Evolutionary conservation across 768 basidiomycete genomes (phyloP), one percentile per base, ranked within the genome.

Genomic region (Piloderma croceum): DNA sequence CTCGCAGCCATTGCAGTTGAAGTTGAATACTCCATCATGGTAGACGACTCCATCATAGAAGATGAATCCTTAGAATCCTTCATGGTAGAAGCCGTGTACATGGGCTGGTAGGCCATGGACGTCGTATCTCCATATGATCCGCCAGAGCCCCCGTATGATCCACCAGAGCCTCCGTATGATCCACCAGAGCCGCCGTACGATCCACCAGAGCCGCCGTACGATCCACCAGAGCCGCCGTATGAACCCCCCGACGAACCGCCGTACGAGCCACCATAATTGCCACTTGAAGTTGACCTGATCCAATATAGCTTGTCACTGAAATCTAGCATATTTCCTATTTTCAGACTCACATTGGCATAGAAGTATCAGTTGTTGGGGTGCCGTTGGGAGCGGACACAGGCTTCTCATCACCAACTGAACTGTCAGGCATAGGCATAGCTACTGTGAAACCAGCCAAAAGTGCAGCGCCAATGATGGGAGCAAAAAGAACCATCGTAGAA

Each of bases 401-500:
- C 24, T 50, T 46, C 34, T 61, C 62, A 15, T 41, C 24, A 34
- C 39, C 39, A 38, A 42, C 42, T 12, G 45, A 42, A 7, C 64
- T 67, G 41, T 68, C 69, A 25, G 67, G 65, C 36, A 63, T 63
- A 41, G 74, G 74, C 36, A 67, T 57, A 38, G 76, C 81, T 21
- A 68, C 61, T 23, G 67, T 69, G 29, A 77, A 52, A 55, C 71
- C 67, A 45, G 74, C 74, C 42, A 77, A 61, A 46, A 83, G 57
- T 45, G 70, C 70, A 53, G 70, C 70, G 59, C 72, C 69, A 45
- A 85, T 36, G 48, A 82, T 52, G 49, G 74, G 65, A 50, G 74
- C 59, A 56, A 79, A 62, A 53, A 63, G 67, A 55, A 83, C 73
- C 83, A 87, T 87, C 62, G 64, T 76, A 49, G 53, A 61, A 50